Conservation (phyloP, 768 basidiomycete species). For the Kondoa subrosea region DNA sequence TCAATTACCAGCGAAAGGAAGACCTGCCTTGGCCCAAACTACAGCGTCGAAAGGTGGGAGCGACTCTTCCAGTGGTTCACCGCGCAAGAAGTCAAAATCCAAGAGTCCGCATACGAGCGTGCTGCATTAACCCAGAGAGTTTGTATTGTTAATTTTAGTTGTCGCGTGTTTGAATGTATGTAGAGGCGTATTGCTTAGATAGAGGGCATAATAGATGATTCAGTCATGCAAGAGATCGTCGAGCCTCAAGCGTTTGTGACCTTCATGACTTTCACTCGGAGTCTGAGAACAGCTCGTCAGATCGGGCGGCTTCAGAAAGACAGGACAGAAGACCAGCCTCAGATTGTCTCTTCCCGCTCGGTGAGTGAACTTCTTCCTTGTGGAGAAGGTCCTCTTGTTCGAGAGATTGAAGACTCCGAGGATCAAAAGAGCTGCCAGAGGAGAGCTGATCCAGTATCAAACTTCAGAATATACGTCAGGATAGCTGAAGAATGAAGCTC, state of each 20-base stretch:
- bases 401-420: conserved; percentile 13
- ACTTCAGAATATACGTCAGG: not conserved
- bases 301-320: not conserved
- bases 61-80: not conserved
- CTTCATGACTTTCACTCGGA: not conserved
- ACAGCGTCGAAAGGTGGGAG: not conserved
- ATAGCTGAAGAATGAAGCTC: not conserved
- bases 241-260: too few relatives aligned
- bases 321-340: not conserved
- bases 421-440: not conserved
- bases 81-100: not conserved
- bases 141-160: too few relatives aligned
- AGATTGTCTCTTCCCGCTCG: conserved; percentile 2
- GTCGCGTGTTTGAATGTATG: too few relatives aligned
- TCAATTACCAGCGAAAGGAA: not conserved
- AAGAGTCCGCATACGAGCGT: not conserved
- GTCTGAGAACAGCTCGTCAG: not conserved
- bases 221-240: too few relatives aligned
- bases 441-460: conserved; percentile 1
- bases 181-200: too few relatives aligned
- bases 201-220: too few relatives aligned
- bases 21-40: not conserved
- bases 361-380: conserved; percentile 8
- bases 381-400: conserved; percentile 9
- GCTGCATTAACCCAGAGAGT: too few relatives aligned